These are phyloP conservation scores for Neurospora sp. DNA, from an alignment of 495 filamentous ascomycete genomes.

Conservation along the genomic window DNA sequence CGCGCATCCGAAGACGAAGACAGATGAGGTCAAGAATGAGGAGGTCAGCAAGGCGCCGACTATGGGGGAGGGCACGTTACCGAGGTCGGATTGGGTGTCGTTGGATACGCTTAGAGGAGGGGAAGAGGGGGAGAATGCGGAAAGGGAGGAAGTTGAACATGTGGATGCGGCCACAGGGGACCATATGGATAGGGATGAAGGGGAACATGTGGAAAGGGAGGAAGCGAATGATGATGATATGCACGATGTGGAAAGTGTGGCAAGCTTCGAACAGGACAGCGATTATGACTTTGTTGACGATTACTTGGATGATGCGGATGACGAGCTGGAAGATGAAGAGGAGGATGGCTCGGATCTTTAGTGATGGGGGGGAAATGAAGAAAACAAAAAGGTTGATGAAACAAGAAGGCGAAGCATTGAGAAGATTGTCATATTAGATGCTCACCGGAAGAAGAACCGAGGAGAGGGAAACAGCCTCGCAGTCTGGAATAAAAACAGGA, in stretches of 20 bases:
- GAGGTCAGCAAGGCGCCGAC: not conserved
- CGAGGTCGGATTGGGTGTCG: not conserved
- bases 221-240: not conserved
- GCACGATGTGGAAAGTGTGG: not conserved
- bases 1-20: not conserved
- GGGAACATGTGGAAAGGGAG: not conserved
- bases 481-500: not conserved
- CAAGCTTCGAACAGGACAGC: not conserved
- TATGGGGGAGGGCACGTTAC: not conserved
- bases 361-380: not conserved
- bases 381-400: not conserved
- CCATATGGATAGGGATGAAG: not conserved
- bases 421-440: not conserved
- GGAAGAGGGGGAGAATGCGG: not conserved
- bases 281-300: not conserved
- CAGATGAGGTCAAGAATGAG: not conserved
- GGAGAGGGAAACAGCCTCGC: not conserved
- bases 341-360: conserved; percentile 1
- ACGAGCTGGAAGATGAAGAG: conserved; percentile 29
- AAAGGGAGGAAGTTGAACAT: not conserved
- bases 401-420: not conserved
- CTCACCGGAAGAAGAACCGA: not conserved
- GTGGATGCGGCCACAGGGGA: not conserved
- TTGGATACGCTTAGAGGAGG: not conserved
- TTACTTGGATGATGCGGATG: conserved; percentile 26